Evolutionary conservation across 306 rosid species (phyloP).

Genomic region (Sophora flavescens): DNA sequence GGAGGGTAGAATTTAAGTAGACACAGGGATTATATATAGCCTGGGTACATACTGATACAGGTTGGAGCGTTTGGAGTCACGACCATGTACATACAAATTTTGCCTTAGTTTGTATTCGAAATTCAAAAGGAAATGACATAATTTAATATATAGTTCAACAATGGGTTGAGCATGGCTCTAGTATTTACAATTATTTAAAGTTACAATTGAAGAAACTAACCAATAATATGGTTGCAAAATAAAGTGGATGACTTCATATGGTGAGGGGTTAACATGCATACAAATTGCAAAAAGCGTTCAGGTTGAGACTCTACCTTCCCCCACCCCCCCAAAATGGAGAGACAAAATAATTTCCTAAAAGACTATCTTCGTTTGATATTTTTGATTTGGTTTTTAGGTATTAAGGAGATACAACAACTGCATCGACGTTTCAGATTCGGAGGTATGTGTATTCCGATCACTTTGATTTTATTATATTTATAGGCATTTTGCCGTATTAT

Average conservation of each 20-base stretch:
- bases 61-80: slow-evolving; percentile 32
- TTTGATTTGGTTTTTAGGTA: no score
- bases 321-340: no score
- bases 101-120: neutral
- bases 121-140: neutral
- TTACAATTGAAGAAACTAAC: neutral
- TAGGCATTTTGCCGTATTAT: no score
- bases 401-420: no score
- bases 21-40: neutral
- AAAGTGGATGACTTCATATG: no score
- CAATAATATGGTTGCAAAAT: neutral
- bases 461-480: no score
- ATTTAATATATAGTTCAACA: neutral
- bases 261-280: neutral
- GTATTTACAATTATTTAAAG: neutral
- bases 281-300: neutral
- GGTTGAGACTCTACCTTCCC: neutral
- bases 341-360: neutral
- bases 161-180: neutral
- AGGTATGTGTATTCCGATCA: no score
- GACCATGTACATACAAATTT: neutral
- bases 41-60: neutral
- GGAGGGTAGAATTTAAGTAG: neutral
- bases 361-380: no score
- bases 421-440: no score